Percentiles rank a stretch among this genome's conserved stretches.
These are phyloP conservation scores for Tolypocladium guangdongense DNA, from an alignment of 2,329 filamentous ascomycete species.

Conservation along the genomic window DNA sequence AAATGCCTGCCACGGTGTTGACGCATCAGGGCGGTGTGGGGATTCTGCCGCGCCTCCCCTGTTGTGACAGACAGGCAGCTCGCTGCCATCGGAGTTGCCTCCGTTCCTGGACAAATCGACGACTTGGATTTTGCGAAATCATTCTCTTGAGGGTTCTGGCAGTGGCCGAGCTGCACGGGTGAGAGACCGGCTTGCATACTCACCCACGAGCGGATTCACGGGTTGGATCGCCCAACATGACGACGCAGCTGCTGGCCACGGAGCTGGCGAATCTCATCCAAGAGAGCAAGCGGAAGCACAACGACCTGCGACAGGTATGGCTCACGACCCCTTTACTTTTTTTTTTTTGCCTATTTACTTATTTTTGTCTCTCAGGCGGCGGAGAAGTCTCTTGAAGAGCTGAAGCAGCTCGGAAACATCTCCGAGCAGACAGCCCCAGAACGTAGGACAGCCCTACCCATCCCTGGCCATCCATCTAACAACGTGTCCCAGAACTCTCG, in stretches of 20 bases:
- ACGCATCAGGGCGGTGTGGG: slow-evolving; percentile 1
- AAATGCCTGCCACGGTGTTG: neutral
- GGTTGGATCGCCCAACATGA: slow-evolving; percentile 50
- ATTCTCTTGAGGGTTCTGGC: neutral
- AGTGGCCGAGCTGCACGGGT: slow-evolving; percentile 15
- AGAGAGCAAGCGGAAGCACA: slow-evolving; percentile 91
- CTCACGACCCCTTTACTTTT: slow-evolving; percentile 1
- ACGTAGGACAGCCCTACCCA: slow-evolving; percentile 13
- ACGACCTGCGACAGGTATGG: slow-evolving; percentile 71
- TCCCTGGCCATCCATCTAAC: neutral
- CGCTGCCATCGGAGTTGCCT: neutral
- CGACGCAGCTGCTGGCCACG: slow-evolving; percentile 75
- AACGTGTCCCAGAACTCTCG: slow-evolving; percentile 56
- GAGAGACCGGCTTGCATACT: slow-evolving; percentile 10
- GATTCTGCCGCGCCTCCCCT: slow-evolving; percentile 2
- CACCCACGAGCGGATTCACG: slow-evolving; percentile 12
- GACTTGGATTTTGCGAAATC: neutral
- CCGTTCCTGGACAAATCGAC: neutral
- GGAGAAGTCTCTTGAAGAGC: slow-evolving; percentile 84
- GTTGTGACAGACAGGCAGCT: neutral
- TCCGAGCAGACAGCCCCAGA: slow-evolving; percentile 28
- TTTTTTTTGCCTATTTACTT: neutral
- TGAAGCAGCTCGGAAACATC: slow-evolving; percentile 43
- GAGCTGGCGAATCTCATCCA: slow-evolving; percentile 87
- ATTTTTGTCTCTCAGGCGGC: slow-evolving; percentile 51